These are phyloP conservation scores for Nidularia pulvinata DNA, from an alignment of 768 basidiomycete species.

Conservation along the genomic window DNA sequence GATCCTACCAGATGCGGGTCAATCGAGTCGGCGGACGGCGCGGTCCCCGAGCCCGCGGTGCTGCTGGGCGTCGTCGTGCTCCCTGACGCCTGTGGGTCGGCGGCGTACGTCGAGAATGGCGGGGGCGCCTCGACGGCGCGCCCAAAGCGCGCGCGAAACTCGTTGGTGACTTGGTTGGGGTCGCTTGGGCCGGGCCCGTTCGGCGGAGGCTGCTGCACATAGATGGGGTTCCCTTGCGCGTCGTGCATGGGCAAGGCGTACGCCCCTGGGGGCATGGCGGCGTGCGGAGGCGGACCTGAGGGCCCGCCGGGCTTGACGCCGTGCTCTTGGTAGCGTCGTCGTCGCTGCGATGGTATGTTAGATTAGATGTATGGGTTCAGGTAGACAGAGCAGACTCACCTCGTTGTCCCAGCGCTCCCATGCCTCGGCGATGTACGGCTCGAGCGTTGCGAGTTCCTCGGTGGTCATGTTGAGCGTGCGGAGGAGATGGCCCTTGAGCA, in stretches of 20 bases:
- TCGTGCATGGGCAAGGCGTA: conserved; percentile 19
- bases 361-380: conserved; percentile 5
- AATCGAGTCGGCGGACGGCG: conserved; percentile 22
- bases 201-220: conserved; percentile 17
- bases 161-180: conserved; percentile 30
- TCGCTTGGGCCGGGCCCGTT: conserved; percentile 19
- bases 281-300: conserved; percentile 17
- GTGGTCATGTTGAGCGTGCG: conserved; percentile 73
- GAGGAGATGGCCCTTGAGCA: conserved; percentile 75
- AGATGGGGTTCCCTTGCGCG: conserved; percentile 10
- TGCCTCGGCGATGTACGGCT: conserved; percentile 80
- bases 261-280: conserved; percentile 20
- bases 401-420: conserved; percentile 89
- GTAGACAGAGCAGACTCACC: conserved; percentile 35
- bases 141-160: conserved; percentile 70
- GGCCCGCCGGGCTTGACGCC: conserved; percentile 31
- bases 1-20: conserved; percentile 27
- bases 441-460: conserved; percentile 77
- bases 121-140: conserved; percentile 58
- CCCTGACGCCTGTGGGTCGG: conserved; percentile 9
- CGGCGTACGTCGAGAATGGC: conserved; percentile 43
- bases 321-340: conserved; percentile 35
- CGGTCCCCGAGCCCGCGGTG: conserved; percentile 20
- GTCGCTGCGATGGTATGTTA: conserved; percentile 24
- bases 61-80: conserved; percentile 19